Evolutionary conservation across 2,329 filamentous ascomycete genomes (phyloP).

Genomic region (Clathrospora elynae): DNA sequence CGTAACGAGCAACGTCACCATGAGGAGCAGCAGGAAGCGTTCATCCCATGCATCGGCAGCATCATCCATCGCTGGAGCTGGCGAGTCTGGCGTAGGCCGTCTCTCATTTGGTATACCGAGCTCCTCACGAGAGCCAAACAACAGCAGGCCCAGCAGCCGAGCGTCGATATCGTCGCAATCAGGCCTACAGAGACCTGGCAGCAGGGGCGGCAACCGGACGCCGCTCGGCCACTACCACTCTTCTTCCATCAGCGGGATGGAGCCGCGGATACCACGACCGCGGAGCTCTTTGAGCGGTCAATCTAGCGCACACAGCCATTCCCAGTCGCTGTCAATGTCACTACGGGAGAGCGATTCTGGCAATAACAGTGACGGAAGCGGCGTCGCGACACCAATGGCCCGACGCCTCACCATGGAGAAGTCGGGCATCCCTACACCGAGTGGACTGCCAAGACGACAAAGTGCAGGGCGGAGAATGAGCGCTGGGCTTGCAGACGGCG

Average conservation of each 20-base stretch:
- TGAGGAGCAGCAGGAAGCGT: slow-evolving; percentile 71
- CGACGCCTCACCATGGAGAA: slow-evolving; percentile 53
- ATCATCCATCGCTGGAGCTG: slow-evolving; percentile 36
- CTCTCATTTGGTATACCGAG: slow-evolving; percentile 57
- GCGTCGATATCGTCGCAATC: slow-evolving; percentile 51
- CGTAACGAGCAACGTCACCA: slow-evolving; percentile 61
- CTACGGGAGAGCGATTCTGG: slow-evolving; percentile 58
- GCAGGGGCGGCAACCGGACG: slow-evolving; percentile 69
- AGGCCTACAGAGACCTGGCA: slow-evolving; percentile 56
- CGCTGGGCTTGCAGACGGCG: slow-evolving; percentile 47
- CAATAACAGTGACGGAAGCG: slow-evolving; percentile 44
- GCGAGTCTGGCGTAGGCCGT: slow-evolving; percentile 48
- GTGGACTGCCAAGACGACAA: slow-evolving; percentile 56
- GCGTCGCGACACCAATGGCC: slow-evolving; percentile 51
- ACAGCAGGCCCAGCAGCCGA: slow-evolving; percentile 73
- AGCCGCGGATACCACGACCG: slow-evolving; percentile 57
- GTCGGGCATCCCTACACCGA: slow-evolving; percentile 57
- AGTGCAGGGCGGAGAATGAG: slow-evolving; percentile 54
- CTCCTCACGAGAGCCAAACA: slow-evolving; percentile 32
- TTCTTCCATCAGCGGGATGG: slow-evolving; percentile 55
- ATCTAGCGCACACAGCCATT: slow-evolving; percentile 43
- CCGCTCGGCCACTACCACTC: slow-evolving; percentile 63
- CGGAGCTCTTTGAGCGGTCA: slow-evolving; percentile 73
- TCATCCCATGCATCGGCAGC: slow-evolving; percentile 60
- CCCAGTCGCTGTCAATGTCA: slow-evolving; percentile 40